Evolutionary conservation across 495 filamentous ascomycete species (phyloP), one percentile per base, ranked within the genome.

Genomic region (Penicillium lividum): DNA sequence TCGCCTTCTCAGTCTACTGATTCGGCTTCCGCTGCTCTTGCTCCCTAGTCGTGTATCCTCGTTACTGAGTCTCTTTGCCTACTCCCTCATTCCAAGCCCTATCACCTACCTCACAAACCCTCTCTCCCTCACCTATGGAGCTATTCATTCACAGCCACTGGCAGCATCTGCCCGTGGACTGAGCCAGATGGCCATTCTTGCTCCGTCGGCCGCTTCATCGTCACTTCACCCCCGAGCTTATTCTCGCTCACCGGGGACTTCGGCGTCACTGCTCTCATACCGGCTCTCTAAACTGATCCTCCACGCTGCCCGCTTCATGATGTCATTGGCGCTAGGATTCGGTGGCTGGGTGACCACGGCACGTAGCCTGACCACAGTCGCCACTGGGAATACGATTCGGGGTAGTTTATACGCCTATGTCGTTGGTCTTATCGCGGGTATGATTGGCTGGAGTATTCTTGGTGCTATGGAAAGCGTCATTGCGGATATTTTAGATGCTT

Each of bases 301-400:
- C 11, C 89, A 95, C 61, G 93, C 94, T 18, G 91, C 90, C 16
- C 83, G 94, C 18, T 88, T 90, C 63, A 89, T 97, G 63, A 95
- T 95, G 82, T 89, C 91, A 7, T 82, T 90, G 38, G 89, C 89
- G 2, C 80, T 98, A 29, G 95, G 94, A 1, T 93, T 97, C 67
- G 93, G 89, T n/a, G 94, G 90, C 28, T 98, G 94, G 94, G 91
- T 98, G n/a, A 88, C 88, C 53, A 93, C 92, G 31, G 91, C 94
- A 16, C 84, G 88, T 47, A 84, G 86, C 69, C 74, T 95, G 11
- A 73, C 72, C 27, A 74, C 89, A 16, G 75, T 80, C 38, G 80
- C 79, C 30, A 59, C 72, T 18, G 74, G 80, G 40, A 83, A 80
- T 29, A 76, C 81, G 0, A 72, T 87, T 44, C 84, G 78, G 48